phyloP scores from a whole-genome alignment of 2,329 filamentous ascomycete species.

The Aureobasidium uvarum region DNA sequence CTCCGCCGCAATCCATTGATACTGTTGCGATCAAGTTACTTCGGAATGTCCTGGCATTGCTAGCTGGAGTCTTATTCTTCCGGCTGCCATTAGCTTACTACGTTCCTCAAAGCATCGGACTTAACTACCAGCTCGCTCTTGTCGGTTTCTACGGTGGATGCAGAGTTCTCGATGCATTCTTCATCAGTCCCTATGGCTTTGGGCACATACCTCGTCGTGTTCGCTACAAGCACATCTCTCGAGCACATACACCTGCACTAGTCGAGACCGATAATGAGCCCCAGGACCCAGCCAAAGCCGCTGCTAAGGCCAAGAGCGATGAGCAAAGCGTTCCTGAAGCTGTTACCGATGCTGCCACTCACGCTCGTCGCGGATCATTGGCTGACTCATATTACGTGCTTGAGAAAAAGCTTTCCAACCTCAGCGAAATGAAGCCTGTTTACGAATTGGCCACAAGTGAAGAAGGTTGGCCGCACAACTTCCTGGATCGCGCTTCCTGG shows the following conservation, averaged over 20 bases:
- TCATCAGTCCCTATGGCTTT: conserved; percentile 45
- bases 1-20: conserved; percentile 41
- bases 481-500: conserved; percentile 45
- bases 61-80: conserved; percentile 44
- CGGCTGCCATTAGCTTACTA: conserved; percentile 45
- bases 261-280: background rate
- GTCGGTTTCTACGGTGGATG: conserved; percentile 46
- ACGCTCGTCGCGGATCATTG: conserved; percentile 26
- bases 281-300: background rate
- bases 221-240: conserved; percentile 41
- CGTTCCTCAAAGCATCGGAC: conserved; percentile 47
- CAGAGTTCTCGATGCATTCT: conserved; percentile 47
- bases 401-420: conserved; percentile 25
- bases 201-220: conserved; percentile 45
- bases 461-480: conserved; percentile 42
- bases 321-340: background rate
- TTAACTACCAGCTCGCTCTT: conserved; percentile 48
- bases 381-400: conserved; percentile 27
- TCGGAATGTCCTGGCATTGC: conserved; percentile 42
- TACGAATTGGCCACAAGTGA: conserved; percentile 43
- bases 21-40: conserved; percentile 36
- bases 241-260: conserved; percentile 35
- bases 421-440: conserved; percentile 33
- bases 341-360: conserved; percentile 8
- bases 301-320: background rate